phyloP scores from a whole-genome alignment of 73 alveolate genomes.

The Effrenium voratum region DNA sequence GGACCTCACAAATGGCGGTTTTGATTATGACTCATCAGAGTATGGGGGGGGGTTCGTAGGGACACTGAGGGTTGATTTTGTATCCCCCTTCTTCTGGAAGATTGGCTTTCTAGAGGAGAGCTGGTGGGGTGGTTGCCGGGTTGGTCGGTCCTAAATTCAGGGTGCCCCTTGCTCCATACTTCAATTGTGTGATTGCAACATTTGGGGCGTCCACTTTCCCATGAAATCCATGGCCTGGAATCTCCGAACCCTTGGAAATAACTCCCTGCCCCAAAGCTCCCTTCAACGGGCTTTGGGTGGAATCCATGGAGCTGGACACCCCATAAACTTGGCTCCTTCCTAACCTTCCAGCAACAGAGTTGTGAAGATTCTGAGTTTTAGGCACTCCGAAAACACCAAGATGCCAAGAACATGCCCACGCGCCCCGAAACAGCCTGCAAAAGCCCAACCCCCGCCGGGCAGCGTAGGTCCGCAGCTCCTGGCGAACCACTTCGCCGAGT shows the following conservation, averaged over 20 bases:
- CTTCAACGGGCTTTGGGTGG: not conserved
- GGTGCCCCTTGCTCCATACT: too few relatives aligned
- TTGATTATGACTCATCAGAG: not conserved
- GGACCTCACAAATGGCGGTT: not conserved
- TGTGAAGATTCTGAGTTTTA: not conserved
- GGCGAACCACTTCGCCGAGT: too few relatives aligned
- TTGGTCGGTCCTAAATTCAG: too few relatives aligned
- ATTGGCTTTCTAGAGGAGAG: too few relatives aligned
- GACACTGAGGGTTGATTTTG: too few relatives aligned
- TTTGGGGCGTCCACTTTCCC: too few relatives aligned
- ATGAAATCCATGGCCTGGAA: too few relatives aligned
- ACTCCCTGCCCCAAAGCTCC: too few relatives aligned
- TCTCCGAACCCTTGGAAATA: too few relatives aligned
- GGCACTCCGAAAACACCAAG: not conserved
- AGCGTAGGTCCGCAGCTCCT: conserved; percentile 14
- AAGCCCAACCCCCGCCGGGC: not conserved
- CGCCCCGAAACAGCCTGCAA: not conserved
- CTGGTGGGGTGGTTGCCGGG: too few relatives aligned
- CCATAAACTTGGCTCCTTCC: not conserved
- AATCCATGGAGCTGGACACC: not conserved
- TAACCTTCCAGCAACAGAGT: not conserved
- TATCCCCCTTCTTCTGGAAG: too few relatives aligned
- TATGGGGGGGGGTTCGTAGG: not conserved
- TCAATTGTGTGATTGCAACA: too few relatives aligned
- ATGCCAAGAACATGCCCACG: not conserved